A percentile compares a stretch with the other conserved stretches of the same genome.
Evolutionary conservation across 2,329 filamentous ascomycete genomes (phyloP).

Genomic region (Xylaria sp.): DNA sequence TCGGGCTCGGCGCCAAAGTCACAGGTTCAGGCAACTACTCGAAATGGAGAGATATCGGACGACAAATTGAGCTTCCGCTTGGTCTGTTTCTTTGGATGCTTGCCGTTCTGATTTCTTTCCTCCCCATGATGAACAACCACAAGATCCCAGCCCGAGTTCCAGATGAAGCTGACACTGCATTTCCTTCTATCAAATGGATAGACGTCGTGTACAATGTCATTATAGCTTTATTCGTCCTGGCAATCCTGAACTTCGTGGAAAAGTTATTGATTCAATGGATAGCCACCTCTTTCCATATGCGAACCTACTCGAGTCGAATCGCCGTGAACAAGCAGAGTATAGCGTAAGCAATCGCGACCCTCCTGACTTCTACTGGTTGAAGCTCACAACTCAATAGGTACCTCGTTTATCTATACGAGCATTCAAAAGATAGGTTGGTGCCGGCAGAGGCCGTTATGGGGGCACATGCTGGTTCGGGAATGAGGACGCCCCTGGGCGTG

Average conservation of each 20-base stretch:
- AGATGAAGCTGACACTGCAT: constrained; percentile 41
- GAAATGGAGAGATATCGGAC: constrained; percentile 89
- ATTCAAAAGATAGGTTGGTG: constrained; percentile 70
- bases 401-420: constrained; percentile 54
- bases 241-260: constrained; percentile 75
- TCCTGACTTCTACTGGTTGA: constrained; percentile 54
- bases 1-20: constrained; percentile 57
- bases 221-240: constrained; percentile 74
- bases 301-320: constrained; percentile 86
- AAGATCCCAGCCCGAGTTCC: constrained; percentile 35
- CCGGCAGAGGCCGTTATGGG: constrained; percentile 48
- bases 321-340: constrained; percentile 91
- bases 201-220: constrained; percentile 77
- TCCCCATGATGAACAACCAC: constrained; percentile 68
- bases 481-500: constrained; percentile 67
- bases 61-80: constrained; percentile 75
- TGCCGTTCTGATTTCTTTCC: constrained; percentile 77
- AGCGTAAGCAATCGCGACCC: constrained; percentile 39
- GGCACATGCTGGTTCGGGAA: constrained; percentile 47
- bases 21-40: constrained; percentile 79
- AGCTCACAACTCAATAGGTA: constrained; percentile 38
- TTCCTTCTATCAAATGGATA: constrained; percentile 61
- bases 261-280: constrained; percentile 95
- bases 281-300: constrained; percentile 83
- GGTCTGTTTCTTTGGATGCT: constrained; percentile 92